These are phyloP conservation scores for Chrysanthemum seticuspe DNA, from an alignment of 129 eudicot species.

Conservation along the genomic window DNA sequence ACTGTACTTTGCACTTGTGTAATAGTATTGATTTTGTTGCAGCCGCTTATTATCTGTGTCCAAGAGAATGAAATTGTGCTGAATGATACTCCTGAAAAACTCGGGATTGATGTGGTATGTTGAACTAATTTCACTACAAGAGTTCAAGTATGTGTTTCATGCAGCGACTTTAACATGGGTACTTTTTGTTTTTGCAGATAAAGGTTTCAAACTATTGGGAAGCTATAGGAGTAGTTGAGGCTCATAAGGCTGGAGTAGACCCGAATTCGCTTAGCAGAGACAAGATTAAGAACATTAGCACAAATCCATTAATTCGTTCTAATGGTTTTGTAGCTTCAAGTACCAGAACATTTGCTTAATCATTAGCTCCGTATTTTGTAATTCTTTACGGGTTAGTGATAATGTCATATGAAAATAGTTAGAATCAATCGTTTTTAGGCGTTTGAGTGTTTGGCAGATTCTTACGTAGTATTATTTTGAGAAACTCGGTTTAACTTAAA, in stretches of 20 bases:
- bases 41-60: conserved; percentile 89
- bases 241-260: conserved; percentile 90
- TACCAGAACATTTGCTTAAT: conserved; percentile 31
- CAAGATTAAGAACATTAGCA: conserved; percentile 55
- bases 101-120: conserved; percentile 67
- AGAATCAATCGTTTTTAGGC: not conserved
- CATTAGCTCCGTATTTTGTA: not conserved
- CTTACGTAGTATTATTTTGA: no score
- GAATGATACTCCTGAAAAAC: conserved; percentile 77
- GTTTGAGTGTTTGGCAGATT: no score
- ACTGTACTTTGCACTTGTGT: not conserved
- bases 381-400: no score
- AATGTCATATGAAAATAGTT: not conserved
- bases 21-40: conserved; percentile 24
- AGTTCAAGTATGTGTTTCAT: not conserved
- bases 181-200: conserved; percentile 45
- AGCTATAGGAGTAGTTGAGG: conserved; percentile 92
- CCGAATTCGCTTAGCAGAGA: conserved; percentile 80
- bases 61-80: conserved; percentile 92
- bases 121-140: not conserved
- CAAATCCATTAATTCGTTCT: conserved; percentile 27
- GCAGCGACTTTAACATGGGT: not conserved
- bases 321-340: conserved; percentile 43
- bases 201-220: conserved; percentile 96
- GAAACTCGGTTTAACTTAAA: not conserved